phyloP scores from a whole-genome alignment of 805 yeast genomes.

The Lachancea meyersii region DNA sequence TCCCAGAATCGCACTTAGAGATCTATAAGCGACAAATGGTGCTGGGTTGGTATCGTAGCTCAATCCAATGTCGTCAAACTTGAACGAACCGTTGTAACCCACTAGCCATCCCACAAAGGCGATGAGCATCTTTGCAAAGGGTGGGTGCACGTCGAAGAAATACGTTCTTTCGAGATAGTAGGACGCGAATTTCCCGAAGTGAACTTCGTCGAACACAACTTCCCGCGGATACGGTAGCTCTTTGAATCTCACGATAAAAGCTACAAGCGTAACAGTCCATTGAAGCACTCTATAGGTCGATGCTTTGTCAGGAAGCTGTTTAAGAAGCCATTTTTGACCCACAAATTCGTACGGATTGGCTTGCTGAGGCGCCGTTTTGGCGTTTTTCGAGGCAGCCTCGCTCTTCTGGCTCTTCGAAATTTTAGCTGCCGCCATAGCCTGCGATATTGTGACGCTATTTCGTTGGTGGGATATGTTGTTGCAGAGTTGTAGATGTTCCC shows the following conservation, averaged over 20 bases:
- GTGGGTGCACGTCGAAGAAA: conserved; percentile 96
- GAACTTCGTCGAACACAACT: conserved; percentile 84
- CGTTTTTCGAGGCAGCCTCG: conserved; percentile 4
- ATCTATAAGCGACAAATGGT: conserved; percentile 80
- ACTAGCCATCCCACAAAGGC: conserved; percentile 84
- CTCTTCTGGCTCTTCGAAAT: background rate
- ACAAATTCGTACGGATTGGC: conserved; percentile 11
- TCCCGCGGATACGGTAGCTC: conserved; percentile 58
- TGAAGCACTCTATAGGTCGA: conserved; percentile 44
- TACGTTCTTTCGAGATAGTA: conserved; percentile 84
- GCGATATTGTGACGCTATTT: background rate
- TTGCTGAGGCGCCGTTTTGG: conserved; percentile 3
- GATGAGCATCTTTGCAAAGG: conserved; percentile 88
- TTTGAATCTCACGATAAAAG: conserved; percentile 62
- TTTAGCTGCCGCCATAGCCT: conserved; percentile 1
- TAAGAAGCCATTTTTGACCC: conserved; percentile 27
- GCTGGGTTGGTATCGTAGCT: conserved; percentile 70
- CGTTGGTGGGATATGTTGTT: background rate
- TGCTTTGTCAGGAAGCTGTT: conserved; percentile 25
- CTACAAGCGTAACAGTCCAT: conserved; percentile 53
- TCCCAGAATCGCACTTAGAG: conserved; percentile 75
- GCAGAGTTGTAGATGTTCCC: background rate
- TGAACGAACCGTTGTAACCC: conserved; percentile 88
- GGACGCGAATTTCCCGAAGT: conserved; percentile 79
- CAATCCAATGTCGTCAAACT: conserved; percentile 86